Conservation (phyloP, 305 asterid species). For the Salvia sclarea region DNA sequence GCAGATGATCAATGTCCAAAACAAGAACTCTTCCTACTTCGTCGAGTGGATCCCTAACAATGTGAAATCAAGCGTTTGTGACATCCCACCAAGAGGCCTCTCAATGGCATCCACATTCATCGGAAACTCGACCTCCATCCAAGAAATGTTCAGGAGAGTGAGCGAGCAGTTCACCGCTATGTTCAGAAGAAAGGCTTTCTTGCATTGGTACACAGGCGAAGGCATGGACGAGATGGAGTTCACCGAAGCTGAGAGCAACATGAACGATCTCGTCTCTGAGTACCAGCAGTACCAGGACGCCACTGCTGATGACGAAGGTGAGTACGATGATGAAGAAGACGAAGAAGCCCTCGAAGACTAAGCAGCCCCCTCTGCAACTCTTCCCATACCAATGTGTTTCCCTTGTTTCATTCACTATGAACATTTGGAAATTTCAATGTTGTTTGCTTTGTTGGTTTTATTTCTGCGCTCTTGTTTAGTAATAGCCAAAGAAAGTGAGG, state of each 20-base stretch:
- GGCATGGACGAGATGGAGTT: constrained; percentile 92
- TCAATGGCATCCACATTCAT: constrained; percentile 86
- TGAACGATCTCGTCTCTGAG: constrained; percentile 87
- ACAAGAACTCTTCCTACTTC: constrained; percentile 82
- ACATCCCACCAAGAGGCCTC: constrained; percentile 83
- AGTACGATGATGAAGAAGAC: constrained; percentile 61
- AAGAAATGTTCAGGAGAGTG: constrained; percentile 80
- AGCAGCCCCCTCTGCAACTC: neutral
- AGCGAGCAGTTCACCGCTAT: constrained; percentile 85
- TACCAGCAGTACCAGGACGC: constrained; percentile 94
- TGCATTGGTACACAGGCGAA: constrained; percentile 86
- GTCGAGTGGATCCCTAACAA: constrained; percentile 92
- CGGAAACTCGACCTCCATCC: constrained; percentile 84
- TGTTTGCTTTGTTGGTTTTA: constrained; percentile 27
- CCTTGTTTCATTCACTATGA: constrained; percentile 34
- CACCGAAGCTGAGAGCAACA: constrained; percentile 85
- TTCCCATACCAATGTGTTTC: constrained; percentile 20
- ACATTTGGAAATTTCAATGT: constrained; percentile 19
- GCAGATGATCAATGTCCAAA: constrained; percentile 80
- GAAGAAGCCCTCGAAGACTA: constrained; percentile 37
- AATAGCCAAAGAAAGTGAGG: constrained; percentile 15
- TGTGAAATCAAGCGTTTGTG: constrained; percentile 85
- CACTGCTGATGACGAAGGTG: constrained; percentile 79
- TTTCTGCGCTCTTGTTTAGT: constrained; percentile 23
- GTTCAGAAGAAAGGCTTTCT: constrained; percentile 86